Evolutionary conservation across 768 basidiomycete species (phyloP).

Genomic region (Coprinellus micaceus): DNA sequence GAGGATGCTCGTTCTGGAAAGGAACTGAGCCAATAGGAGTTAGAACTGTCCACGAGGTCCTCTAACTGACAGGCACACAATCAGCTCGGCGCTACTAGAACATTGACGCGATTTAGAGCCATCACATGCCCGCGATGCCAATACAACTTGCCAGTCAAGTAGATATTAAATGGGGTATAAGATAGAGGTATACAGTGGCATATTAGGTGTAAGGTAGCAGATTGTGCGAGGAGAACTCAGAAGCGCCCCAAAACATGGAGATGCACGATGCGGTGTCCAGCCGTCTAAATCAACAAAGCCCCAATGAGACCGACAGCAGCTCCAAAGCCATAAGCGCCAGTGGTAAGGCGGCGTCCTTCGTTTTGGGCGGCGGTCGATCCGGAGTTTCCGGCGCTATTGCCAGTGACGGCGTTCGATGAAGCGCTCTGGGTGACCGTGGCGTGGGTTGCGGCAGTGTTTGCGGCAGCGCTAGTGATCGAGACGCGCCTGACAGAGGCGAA

Average conservation of each 20-base stretch:
- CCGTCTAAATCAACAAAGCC: conserved; percentile 17
- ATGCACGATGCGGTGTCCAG: not conserved
- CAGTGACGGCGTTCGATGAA: conserved; percentile 5
- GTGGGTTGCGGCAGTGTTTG: not conserved
- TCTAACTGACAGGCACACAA: not conserved
- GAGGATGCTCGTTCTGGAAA: conserved; percentile 5
- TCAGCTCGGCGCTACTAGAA: not conserved
- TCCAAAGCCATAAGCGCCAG: conserved; percentile 16
- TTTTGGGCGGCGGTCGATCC: conserved; percentile 11
- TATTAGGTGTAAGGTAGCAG: not conserved
- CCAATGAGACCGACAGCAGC: conserved; percentile 20
- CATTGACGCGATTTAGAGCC: not conserved
- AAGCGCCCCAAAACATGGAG: not conserved
- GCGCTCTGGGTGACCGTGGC: not conserved
- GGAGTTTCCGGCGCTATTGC: conserved; percentile 9
- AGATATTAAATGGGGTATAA: not conserved
- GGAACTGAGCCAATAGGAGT: not conserved
- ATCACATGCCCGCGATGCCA: conserved; percentile 10
- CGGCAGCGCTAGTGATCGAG: too few species aligned
- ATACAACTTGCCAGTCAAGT: not conserved
- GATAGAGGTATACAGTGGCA: too few species aligned
- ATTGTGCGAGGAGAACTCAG: not conserved
- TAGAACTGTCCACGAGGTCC: conserved; percentile 1
- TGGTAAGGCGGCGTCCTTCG: conserved; percentile 12
- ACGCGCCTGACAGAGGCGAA: too few species aligned